These are phyloP conservation scores for Alternaria atra DNA, from an alignment of 2,329 filamentous ascomycete genomes.

Conservation along the genomic window DNA sequence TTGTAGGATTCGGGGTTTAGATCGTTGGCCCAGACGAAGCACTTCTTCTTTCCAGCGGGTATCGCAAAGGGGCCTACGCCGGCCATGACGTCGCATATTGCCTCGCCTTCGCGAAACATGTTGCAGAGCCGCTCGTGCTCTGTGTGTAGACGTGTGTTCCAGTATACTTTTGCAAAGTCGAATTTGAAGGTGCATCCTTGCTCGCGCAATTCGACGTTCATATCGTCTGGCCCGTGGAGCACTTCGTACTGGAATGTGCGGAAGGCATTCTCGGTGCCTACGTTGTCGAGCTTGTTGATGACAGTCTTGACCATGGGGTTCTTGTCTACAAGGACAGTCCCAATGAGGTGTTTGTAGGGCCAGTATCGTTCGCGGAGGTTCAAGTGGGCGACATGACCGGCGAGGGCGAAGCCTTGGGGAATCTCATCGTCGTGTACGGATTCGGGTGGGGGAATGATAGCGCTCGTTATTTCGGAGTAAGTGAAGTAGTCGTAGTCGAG, in stretches of 20 bases:
- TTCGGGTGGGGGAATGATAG: slow-evolving; percentile 74
- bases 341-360: slow-evolving; percentile 87
- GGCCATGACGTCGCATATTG: slow-evolving; percentile 96
- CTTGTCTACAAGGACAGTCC: slow-evolving; percentile 87
- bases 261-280: slow-evolving; percentile 85
- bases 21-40: slow-evolving; percentile 97
- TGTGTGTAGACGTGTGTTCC: slow-evolving; percentile 90
- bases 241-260: slow-evolving; percentile 94
- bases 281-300: slow-evolving; percentile 93
- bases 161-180: slow-evolving; percentile 96
- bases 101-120: slow-evolving; percentile 82
- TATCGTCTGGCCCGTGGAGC: slow-evolving; percentile 79
- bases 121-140: slow-evolving; percentile 85
- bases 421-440: slow-evolving; percentile 81
- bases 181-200: slow-evolving; percentile 88
- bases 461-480: slow-evolving; percentile 83
- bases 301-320: slow-evolving; percentile 83
- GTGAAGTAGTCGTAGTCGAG: slow-evolving; percentile 88
- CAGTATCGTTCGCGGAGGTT: slow-evolving; percentile 86
- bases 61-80: slow-evolving; percentile 95
- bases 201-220: slow-evolving; percentile 84
- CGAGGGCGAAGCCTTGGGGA: slow-evolving; percentile 84
- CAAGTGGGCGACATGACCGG: slow-evolving; percentile 93
- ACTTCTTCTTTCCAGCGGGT: slow-evolving; percentile 85
- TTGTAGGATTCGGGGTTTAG: slow-evolving; percentile 89